Evolutionary conservation across 2,329 filamentous ascomycete species (phyloP).

Genomic region (Fusarium sp.): DNA sequence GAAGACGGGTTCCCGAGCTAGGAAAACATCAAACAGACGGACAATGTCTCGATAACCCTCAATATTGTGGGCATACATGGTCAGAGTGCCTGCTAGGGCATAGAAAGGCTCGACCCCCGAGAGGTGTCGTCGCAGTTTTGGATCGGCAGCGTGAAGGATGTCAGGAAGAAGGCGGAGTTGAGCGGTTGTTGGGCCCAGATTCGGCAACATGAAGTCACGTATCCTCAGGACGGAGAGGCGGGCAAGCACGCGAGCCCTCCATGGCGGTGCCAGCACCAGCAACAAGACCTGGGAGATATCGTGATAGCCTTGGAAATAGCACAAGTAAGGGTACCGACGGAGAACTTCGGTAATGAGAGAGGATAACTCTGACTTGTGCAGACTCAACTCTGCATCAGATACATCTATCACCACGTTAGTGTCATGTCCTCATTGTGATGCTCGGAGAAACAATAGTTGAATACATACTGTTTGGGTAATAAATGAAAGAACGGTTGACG

Average conservation of each 20-base stretch:
- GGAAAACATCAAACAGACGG: constrained; percentile 89
- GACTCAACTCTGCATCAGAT: constrained; percentile 74
- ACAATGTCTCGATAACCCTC: constrained; percentile 90
- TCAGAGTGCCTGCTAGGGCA: constrained; percentile 91
- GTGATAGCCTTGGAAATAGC: constrained; percentile 98
- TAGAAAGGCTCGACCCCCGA: constrained; percentile 87
- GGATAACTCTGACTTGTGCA: constrained; percentile 81
- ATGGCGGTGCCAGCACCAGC: constrained; percentile 77
- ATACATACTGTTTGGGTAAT: constrained; percentile 82
- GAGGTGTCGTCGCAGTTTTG: constrained; percentile 79
- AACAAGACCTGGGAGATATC: constrained; percentile 97
- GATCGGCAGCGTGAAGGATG: constrained; percentile 80
- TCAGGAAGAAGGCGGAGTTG: constrained; percentile 91
- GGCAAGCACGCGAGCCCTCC: constrained; percentile 73
- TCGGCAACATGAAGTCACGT: constrained; percentile 97
- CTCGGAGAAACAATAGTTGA: neutral
- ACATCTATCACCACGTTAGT: constrained; percentile 62
- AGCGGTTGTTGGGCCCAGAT: constrained; percentile 80
- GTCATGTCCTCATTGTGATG: neutral
- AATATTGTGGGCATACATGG: constrained; percentile 97
- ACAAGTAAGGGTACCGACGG: constrained; percentile 83
- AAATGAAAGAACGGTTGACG: constrained; percentile 95
- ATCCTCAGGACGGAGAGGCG: constrained; percentile 92
- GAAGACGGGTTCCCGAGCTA: constrained; percentile 89
- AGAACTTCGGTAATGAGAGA: constrained; percentile 84